A percentile compares a stretch with the other conserved stretches of the same genome.
Conservation (phyloP, 305 asterid species). For the Stenogyne calaminthoides region DNA sequence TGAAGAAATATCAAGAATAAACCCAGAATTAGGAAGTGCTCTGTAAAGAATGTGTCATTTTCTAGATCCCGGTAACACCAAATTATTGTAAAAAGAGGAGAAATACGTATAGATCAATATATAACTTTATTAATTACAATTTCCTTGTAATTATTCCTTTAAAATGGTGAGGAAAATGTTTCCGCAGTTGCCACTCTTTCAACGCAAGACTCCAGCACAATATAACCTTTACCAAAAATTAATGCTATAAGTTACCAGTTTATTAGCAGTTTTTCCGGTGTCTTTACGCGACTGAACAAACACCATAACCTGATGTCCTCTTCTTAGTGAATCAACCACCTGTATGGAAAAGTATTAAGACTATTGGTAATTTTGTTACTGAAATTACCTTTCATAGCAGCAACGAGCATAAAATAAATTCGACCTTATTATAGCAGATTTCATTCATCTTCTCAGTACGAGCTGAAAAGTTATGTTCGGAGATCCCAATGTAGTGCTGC, state of each 20-base stretch:
- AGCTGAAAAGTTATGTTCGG: slow-evolving; percentile 74
- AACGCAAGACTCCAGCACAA: slow-evolving; percentile 1
- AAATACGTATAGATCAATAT: background rate
- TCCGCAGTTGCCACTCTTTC: background rate
- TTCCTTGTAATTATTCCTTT: background rate
- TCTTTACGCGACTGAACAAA: slow-evolving; percentile 98
- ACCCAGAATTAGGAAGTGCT: background rate
- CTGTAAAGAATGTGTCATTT: background rate
- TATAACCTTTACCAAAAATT: slow-evolving; percentile 13
- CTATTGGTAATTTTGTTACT: slow-evolving; percentile 13
- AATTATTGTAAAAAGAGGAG: background rate
- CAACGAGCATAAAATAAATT: slow-evolving; percentile 32
- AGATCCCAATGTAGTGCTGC: slow-evolving; percentile 93
- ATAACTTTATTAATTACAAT: background rate
- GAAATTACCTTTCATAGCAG: slow-evolving; percentile 19
- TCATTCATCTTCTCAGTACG: slow-evolving; percentile 85
- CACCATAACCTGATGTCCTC: slow-evolving; percentile 97
- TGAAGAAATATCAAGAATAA: background rate
- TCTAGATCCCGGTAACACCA: background rate
- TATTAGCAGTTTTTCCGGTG: slow-evolving; percentile 94
- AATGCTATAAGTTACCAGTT: slow-evolving; percentile 57
- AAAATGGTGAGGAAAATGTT: background rate
- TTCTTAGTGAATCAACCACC: slow-evolving; percentile 88
- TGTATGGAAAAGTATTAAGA: slow-evolving; percentile 33
- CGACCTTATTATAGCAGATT: slow-evolving; percentile 91